A percentile compares a stretch with the other conserved stretches of the same genome.
phyloP scores from a whole-genome alignment of 768 basidiomycete species.

The Podaxis rugospora region DNA sequence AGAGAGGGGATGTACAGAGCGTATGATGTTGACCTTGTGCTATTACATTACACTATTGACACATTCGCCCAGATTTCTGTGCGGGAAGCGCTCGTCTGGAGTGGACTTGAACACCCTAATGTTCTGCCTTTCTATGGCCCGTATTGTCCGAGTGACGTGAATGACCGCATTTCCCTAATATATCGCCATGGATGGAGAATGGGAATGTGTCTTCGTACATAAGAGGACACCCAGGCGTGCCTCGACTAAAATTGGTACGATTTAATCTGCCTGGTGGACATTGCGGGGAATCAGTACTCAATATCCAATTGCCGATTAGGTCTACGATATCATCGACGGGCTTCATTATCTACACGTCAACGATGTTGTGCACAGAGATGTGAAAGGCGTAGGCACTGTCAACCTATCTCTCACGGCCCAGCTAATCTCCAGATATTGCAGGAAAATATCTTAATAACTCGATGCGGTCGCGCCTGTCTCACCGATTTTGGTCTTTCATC shows the following conservation, averaged over 20 bases:
- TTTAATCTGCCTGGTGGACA: too few species aligned
- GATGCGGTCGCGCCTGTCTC: constrained; percentile 16
- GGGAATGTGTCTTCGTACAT: too few species aligned
- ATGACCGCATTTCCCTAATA: too few species aligned
- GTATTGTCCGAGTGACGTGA: too few species aligned
- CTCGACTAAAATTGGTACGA: too few species aligned
- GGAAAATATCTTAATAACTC: constrained; percentile 22
- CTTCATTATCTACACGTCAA: constrained; percentile 13
- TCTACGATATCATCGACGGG: constrained; percentile 11
- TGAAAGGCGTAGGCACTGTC: constrained; percentile 15
- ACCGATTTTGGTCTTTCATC: constrained; percentile 23
- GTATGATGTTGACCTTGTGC: too few species aligned
- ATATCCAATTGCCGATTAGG: neutral
- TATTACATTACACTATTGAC: too few species aligned
- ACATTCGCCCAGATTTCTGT: neutral
- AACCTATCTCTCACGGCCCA: neutral
- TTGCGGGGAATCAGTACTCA: too few species aligned
- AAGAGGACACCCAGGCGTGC: too few species aligned
- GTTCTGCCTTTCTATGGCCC: constrained; percentile 12
- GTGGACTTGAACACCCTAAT: constrained; percentile 2
- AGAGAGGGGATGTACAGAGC: too few species aligned
- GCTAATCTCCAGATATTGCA: neutral
- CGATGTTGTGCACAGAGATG: constrained; percentile 17
- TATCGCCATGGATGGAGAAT: too few species aligned
- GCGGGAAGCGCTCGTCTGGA: constrained; percentile 9